Conservation (phyloP, 768 basidiomycete genomes). For the Cystobasidiopsis lactophilus region DNA sequence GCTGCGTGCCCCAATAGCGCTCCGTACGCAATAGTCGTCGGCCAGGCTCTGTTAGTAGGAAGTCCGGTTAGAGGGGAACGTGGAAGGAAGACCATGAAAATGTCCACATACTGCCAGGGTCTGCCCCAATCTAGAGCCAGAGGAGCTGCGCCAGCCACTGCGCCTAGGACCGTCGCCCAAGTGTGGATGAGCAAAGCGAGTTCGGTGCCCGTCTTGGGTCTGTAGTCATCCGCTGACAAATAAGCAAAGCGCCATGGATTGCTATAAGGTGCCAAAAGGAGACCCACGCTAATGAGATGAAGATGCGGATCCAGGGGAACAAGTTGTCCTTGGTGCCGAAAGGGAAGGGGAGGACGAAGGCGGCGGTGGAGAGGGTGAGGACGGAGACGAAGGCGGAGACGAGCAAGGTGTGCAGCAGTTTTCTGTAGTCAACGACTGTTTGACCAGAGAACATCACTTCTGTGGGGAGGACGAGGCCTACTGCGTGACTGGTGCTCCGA, state of each 20-base stretch:
- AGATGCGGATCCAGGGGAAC: background rate
- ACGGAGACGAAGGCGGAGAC: background rate
- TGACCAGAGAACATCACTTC: background rate
- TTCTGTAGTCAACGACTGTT: background rate
- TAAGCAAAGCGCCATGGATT: too few species aligned
- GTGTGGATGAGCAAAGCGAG: background rate
- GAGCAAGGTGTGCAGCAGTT: background rate
- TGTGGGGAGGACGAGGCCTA: background rate
- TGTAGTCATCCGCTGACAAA: background rate
- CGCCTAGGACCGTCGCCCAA: background rate
- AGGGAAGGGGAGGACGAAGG: background rate
- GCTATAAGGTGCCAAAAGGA: too few species aligned
- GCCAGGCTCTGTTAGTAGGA: background rate
- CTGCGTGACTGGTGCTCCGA: background rate
- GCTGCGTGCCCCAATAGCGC: background rate
- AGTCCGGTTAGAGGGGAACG: background rate
- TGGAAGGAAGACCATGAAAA: background rate
- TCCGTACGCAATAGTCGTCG: background rate
- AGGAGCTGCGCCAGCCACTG: background rate
- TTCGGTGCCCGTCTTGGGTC: background rate
- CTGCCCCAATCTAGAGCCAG: background rate
- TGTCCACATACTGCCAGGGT: slow-evolving; percentile 1
- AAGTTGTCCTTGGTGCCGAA: background rate
- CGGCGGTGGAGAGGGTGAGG: background rate
- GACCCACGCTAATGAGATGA: background rate